These are phyloP conservation scores for Cinchona pubescens DNA, from an alignment of 257 asterid genomes.

Conservation along the genomic window DNA sequence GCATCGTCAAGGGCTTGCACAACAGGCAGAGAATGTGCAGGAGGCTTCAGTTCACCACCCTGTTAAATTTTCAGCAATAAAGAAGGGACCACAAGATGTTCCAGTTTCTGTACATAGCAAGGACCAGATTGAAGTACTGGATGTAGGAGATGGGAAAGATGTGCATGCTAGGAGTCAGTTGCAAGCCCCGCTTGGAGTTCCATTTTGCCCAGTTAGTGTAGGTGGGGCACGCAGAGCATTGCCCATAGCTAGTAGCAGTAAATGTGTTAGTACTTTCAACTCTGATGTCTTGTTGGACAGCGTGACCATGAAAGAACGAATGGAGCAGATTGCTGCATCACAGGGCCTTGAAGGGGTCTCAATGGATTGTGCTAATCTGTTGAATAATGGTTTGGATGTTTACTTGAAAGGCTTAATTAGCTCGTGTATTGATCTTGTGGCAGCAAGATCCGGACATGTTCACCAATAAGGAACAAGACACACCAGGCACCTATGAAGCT, in stretches of 20 bases:
- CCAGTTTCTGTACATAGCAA: constrained; percentile 43
- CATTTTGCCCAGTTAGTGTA: constrained; percentile 56
- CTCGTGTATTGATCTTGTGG: constrained; percentile 60
- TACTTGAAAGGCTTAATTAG: constrained; percentile 63
- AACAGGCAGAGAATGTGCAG: constrained; percentile 27
- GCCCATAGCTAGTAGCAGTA: constrained; percentile 45
- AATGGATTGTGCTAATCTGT: constrained; percentile 55
- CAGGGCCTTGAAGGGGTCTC: constrained; percentile 82
- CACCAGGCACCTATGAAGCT: constrained; percentile 43
- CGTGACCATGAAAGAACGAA: constrained; percentile 50
- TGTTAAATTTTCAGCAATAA: constrained; percentile 31
- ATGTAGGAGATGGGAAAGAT: constrained; percentile 40
- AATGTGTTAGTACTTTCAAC: constrained; percentile 36
- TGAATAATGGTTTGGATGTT: constrained; percentile 72
- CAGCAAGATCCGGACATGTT: constrained; percentile 51
- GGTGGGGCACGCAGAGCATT: constrained; percentile 63
- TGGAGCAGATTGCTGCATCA: constrained; percentile 66
- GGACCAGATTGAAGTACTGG: constrained; percentile 35
- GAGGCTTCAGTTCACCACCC: constrained; percentile 29
- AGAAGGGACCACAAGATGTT: constrained; percentile 38
- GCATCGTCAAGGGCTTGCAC: constrained; percentile 40
- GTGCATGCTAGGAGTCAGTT: constrained; percentile 51
- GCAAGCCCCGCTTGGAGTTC: constrained; percentile 83
- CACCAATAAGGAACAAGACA: constrained; percentile 37
- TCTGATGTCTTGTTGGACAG: constrained; percentile 61